A percentile compares a stretch with the other conserved stretches of the same genome.
Conservation (phyloP, 169 alveolate species). For the Eimeria acervulina region DNA sequence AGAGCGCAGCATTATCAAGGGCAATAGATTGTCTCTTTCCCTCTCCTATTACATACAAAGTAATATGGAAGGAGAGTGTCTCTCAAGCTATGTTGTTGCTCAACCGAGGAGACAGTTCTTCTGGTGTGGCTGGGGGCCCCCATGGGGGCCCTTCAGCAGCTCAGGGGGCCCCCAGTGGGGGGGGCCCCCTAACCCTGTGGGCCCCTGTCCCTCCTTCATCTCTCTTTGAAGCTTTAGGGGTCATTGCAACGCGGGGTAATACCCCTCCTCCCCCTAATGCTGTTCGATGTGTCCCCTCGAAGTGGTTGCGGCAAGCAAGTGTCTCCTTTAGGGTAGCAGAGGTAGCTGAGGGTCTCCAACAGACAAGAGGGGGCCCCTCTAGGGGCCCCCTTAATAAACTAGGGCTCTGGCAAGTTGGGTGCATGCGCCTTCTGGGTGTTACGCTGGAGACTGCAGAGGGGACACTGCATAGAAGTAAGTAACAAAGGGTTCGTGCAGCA, state of each 20-base stretch:
- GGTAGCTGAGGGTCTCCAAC: conserved; percentile 11
- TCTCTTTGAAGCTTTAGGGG: conserved; percentile 44
- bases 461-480: conserved; percentile 48
- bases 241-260: conserved; percentile 32
- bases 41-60: conserved; percentile 39
- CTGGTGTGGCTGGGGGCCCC: background rate
- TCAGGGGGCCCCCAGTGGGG: background rate
- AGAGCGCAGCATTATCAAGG: conserved; percentile 33
- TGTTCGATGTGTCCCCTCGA: conserved; percentile 67
- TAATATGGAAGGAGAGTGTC: conserved; percentile 26
- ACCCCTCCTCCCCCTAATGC: conserved; percentile 73
- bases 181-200: conserved; percentile 76
- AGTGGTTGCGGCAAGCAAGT: conserved; percentile 56
- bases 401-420: conserved; percentile 75
- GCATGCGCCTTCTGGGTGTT: conserved; percentile 74
- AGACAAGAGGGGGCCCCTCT: background rate
- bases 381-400: conserved; percentile 45
- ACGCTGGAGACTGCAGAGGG: conserved; percentile 44
- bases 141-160: background rate
- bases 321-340: conserved; percentile 28
- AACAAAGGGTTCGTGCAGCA: too few relatives aligned
- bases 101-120: background rate
- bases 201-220: conserved; percentile 77
- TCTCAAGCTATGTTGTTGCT: background rate
- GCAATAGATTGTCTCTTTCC: conserved; percentile 51